Evolutionary conservation across 495 filamentous ascomycete genomes (phyloP).

Genomic region (Aspergillus nidulans): DNA sequence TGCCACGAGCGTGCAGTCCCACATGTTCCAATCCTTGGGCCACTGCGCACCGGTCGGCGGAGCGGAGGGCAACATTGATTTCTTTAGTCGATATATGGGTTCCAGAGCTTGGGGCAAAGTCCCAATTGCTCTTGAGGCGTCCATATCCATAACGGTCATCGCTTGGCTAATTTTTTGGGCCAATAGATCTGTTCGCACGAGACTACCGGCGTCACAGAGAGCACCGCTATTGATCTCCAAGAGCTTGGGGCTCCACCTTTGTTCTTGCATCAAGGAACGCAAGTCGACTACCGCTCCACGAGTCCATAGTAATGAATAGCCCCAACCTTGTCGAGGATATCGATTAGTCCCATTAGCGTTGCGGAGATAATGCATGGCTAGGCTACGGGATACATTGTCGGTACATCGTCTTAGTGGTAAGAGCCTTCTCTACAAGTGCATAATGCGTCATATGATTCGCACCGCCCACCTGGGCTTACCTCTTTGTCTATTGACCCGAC

Average conservation of each 20-base stretch:
- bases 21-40: background rate
- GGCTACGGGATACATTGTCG: too few species aligned
- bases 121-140: too few species aligned
- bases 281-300: background rate
- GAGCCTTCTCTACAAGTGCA: background rate
- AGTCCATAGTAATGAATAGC: background rate
- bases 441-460: background rate
- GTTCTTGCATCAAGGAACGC: background rate
- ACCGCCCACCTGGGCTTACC: background rate
- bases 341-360: background rate
- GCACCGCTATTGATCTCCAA: background rate
- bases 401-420: too few species aligned
- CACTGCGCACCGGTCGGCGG: conserved; percentile 7
- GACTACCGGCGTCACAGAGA: background rate
- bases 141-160: too few species aligned
- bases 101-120: too few species aligned
- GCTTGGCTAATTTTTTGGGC: background rate
- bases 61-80: conserved; percentile 10
- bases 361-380: too few species aligned
- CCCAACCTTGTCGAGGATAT: background rate
- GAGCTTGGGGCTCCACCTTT: background rate
- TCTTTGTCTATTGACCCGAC: background rate
- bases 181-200: background rate
- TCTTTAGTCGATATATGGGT: too few species aligned
- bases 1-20: background rate